Evolutionary conservation across 106 monocot species (phyloP).

Genomic region (Agapanthus africanus): DNA sequence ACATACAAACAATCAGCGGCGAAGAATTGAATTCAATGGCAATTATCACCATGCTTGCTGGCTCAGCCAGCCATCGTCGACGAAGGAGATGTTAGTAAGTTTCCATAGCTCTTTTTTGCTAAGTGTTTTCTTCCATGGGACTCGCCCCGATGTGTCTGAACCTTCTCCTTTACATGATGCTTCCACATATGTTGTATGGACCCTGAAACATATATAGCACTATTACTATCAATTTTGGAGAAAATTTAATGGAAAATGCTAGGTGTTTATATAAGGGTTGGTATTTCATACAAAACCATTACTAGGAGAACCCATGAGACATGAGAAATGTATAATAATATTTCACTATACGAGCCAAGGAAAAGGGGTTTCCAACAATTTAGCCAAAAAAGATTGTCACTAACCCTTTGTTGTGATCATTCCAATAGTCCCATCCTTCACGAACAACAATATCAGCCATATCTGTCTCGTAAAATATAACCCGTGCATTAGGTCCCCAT

Average conservation of each 20-base stretch:
- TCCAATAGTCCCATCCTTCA: slow-evolving; percentile 25
- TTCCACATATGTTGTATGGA: neutral
- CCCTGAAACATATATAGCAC: neutral
- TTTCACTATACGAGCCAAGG: neutral
- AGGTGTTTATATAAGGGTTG: too few relatives aligned
- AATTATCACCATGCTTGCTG: neutral
- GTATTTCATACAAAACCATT: neutral
- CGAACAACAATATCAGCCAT: slow-evolving; percentile 17
- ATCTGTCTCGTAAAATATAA: slow-evolving; percentile 18
- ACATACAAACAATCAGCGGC: too few relatives aligned
- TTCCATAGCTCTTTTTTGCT: neutral
- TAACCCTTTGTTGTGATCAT: slow-evolving; percentile 4
- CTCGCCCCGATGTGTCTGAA: neutral
- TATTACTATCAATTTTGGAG: neutral
- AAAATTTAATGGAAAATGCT: neutral
- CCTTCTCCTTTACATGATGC: neutral
- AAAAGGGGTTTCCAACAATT: neutral
- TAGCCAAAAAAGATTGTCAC: neutral
- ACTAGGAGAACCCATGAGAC: neutral
- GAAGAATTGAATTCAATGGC: too few relatives aligned
- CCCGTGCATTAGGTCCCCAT: slow-evolving; percentile 22
- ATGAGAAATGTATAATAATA: neutral
- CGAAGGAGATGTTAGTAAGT: neutral
- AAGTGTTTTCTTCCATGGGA: neutral
- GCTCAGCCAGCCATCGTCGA: slow-evolving; percentile 9